Conservation (phyloP, 78 protist species). For the Planoprotostelium fungivorum region DNA sequence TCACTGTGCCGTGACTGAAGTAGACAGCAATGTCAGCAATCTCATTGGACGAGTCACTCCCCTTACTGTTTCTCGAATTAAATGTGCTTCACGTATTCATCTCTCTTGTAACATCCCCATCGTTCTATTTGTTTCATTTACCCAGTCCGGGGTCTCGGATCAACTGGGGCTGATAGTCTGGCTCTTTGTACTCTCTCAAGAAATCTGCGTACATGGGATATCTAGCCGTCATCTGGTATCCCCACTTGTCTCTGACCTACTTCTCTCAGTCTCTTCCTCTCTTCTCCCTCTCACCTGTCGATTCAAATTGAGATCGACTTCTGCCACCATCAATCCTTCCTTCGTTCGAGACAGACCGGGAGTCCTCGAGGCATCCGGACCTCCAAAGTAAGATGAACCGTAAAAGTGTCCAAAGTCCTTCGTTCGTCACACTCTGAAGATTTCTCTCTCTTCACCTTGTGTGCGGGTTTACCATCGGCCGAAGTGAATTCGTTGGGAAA, state of each 20-base stretch:
- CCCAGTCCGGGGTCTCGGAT: conserved; percentile 31
- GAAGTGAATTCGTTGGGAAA: conserved; percentile 91
- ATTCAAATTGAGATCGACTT: conserved; percentile 87
- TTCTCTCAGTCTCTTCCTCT: not conserved
- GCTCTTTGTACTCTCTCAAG: conserved; percentile 39
- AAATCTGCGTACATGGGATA: conserved; percentile 53
- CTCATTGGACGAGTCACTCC: no score
- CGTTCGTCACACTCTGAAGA: no score
- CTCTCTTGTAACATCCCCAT: no score
- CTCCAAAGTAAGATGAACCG: conserved; percentile 85
- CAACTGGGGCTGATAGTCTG: conserved; percentile 52
- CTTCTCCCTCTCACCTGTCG: conserved; percentile 53
- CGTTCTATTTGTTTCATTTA: no score
- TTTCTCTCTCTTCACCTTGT: no score
- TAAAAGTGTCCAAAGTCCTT: conserved; percentile 94
- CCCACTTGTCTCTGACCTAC: conserved; percentile 80
- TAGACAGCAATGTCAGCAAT: no score
- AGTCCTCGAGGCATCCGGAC: conserved; percentile 83
- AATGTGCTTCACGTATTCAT: no score
- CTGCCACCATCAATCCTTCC: conserved; percentile 88
- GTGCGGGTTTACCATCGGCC: conserved; percentile 89
- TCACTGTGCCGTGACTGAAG: no score
- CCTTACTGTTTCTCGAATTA: no score
- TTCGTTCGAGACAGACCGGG: conserved; percentile 77
- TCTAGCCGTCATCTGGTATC: conserved; percentile 75